Evolutionary conservation across 345 rosid species (phyloP).

Genomic region (Carallia brachiata): DNA sequence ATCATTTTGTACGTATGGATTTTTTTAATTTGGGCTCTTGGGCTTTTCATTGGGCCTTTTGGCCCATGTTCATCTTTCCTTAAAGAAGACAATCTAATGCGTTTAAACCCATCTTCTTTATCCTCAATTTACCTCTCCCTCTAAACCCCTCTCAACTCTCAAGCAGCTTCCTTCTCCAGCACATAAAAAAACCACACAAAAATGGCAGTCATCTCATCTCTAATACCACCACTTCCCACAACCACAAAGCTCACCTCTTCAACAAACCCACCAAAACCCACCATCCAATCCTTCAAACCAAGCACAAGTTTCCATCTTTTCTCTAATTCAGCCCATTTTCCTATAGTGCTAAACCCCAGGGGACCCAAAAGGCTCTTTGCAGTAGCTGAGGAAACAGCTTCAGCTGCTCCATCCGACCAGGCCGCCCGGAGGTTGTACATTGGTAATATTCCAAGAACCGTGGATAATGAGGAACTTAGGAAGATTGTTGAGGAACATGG

Average conservation of each 20-base stretch:
- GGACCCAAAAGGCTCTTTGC: conserved; percentile 36
- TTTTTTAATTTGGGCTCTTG: no score
- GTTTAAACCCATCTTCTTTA: neutral
- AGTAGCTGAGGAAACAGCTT: conserved; percentile 45
- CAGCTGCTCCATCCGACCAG: conserved; percentile 29
- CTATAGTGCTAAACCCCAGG: neutral
- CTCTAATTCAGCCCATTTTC: conserved; percentile 5
- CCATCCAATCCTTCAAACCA: conserved; percentile 22
- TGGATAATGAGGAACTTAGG: conserved; percentile 52
- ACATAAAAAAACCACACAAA: neutral
- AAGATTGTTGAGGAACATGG: conserved; percentile 75
- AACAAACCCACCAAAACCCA: conserved; percentile 24
- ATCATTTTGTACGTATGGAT: no score
- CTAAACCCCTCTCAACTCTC: neutral
- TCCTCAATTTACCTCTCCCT: neutral
- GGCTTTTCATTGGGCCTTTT: no score
- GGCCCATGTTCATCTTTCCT: no score
- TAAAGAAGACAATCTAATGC: no score
- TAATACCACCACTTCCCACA: conserved; percentile 21
- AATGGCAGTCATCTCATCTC: conserved; percentile 40
- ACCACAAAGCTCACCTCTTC: conserved; percentile 14
- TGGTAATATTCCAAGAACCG: conserved; percentile 77
- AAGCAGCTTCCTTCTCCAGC: no score
- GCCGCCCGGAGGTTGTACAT: conserved; percentile 60
- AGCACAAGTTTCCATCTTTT: conserved; percentile 2